Percentiles rank a stretch among this genome's conserved stretches.
These are phyloP conservation scores for Aspergillus baeticus DNA, from an alignment of 495 filamentous ascomycete species.

Conservation along the genomic window DNA sequence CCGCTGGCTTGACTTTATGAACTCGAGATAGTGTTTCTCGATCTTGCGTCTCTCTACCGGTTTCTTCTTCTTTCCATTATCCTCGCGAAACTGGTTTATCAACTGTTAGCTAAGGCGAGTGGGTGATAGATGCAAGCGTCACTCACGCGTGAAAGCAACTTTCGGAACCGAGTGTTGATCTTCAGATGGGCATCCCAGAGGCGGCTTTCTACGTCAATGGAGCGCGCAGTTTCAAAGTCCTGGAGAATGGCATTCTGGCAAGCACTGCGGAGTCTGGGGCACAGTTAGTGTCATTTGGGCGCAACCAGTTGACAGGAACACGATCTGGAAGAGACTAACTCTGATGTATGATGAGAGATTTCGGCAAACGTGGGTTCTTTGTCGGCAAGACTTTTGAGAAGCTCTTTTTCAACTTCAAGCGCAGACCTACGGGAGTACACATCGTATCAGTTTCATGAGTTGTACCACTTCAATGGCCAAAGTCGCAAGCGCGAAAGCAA, in stretches of 20 bases:
- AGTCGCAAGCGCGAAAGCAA: conserved; percentile 3
- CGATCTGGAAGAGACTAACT: conserved; percentile 44
- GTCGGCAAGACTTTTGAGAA: conserved; percentile 48
- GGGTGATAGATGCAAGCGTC: neutral
- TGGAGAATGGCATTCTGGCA: conserved; percentile 71
- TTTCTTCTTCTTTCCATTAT: conserved; percentile 60
- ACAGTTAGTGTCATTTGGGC: conserved; percentile 21
- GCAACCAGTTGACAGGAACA: conserved; percentile 1
- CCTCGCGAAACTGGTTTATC: conserved; percentile 47
- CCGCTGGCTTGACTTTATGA: conserved; percentile 79
- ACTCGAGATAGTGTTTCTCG: conserved; percentile 74
- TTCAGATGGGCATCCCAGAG: conserved; percentile 80
- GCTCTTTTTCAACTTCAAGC: conserved; percentile 46
- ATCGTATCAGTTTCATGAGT: conserved; percentile 25
- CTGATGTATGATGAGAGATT: conserved; percentile 55
- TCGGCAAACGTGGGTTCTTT: conserved; percentile 56
- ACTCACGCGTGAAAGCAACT: conserved; percentile 52
- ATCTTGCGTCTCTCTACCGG: conserved; percentile 77
- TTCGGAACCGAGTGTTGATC: conserved; percentile 75
- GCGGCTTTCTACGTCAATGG: conserved; percentile 59
- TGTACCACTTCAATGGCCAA: neutral
- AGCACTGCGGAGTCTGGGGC: conserved; percentile 60
- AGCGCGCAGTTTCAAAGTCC: conserved; percentile 68
- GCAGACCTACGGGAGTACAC: conserved; percentile 36
- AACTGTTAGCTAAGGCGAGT: conserved; percentile 13